Percentiles rank a stretch among this genome's conserved stretches.
These are phyloP conservation scores for Boletus eberwhitei DNA, from an alignment of 768 basidiomycete species.

Conservation along the genomic window DNA sequence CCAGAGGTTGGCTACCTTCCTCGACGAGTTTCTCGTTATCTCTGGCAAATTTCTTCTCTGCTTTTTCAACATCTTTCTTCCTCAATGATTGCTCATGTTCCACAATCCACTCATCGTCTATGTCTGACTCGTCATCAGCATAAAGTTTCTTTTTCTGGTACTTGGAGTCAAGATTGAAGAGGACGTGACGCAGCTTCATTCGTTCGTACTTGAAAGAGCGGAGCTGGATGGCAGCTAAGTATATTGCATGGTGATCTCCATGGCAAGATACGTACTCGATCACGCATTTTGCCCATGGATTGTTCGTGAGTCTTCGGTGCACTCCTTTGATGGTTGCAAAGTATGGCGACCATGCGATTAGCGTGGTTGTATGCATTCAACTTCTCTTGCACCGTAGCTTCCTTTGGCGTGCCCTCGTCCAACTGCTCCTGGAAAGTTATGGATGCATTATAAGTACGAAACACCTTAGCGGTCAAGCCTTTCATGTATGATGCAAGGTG, in stretches of 20 bases:
- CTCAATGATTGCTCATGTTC: slow-evolving; percentile 75
- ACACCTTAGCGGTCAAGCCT: slow-evolving; percentile 97
- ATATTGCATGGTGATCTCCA: neutral
- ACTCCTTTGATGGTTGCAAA: slow-evolving; percentile 98
- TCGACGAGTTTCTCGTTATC: slow-evolving; percentile 85
- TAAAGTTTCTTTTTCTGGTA: slow-evolving; percentile 81
- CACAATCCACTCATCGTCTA: slow-evolving; percentile 89
- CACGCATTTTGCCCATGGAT: slow-evolving; percentile 90
- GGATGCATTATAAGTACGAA: slow-evolving; percentile 99
- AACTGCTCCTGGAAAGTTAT: slow-evolving; percentile 91
- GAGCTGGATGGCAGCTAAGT: slow-evolving; percentile 48
- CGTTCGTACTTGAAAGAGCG: slow-evolving; percentile 92
- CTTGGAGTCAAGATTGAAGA: slow-evolving; percentile 75
- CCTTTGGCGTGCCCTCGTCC: slow-evolving; percentile 65
- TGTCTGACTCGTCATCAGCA: slow-evolving; percentile 80
- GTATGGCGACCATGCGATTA: slow-evolving; percentile 93
- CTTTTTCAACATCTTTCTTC: slow-evolving; percentile 83
- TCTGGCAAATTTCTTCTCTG: slow-evolving; percentile 90
- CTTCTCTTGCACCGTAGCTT: slow-evolving; percentile 89
- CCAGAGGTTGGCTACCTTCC: slow-evolving; percentile 59
- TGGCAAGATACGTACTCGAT: slow-evolving; percentile 60
- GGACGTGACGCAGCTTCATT: slow-evolving; percentile 90
- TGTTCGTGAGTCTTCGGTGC: slow-evolving; percentile 91
- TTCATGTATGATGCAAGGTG: slow-evolving; percentile 94
- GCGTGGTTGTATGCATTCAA: slow-evolving; percentile 96